Conservation (phyloP, 2,329 filamentous ascomycete species). For the Talaromyces sp. region DNA sequence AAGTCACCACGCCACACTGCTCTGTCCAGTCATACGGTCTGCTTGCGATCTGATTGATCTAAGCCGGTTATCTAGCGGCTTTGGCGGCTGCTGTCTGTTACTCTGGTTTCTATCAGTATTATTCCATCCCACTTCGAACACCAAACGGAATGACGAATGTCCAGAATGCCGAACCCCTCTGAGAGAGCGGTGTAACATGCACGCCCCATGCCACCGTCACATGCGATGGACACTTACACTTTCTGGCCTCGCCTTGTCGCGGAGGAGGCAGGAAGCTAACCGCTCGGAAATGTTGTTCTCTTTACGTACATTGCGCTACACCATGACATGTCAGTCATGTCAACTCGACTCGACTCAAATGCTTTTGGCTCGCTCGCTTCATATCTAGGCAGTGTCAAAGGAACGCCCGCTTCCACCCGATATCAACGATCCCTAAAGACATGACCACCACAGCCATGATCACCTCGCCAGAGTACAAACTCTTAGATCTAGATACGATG, state of each 20-base stretch:
- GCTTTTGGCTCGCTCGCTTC: background rate
- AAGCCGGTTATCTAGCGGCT: background rate
- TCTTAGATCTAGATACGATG: background rate
- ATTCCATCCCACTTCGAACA: background rate
- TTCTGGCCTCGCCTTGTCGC: background rate
- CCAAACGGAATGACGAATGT: background rate
- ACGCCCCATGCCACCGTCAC: constrained; percentile 2
- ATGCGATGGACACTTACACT: constrained; percentile 1
- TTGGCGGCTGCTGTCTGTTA: background rate
- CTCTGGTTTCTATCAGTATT: background rate
- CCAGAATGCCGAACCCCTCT: too few relatives aligned
- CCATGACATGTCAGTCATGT: background rate
- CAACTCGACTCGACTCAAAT: background rate
- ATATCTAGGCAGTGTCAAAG: background rate
- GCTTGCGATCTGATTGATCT: background rate
- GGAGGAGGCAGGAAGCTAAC: background rate
- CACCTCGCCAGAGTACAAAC: background rate
- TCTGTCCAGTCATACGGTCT: background rate
- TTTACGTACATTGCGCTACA: background rate
- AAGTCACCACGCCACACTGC: background rate
- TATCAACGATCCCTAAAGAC: background rate
- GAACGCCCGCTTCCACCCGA: background rate
- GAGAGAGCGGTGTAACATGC: constrained; percentile 4
- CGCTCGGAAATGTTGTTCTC: background rate
- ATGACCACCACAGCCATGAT: background rate